Conservation (phyloP, 2,329 filamentous ascomycete species). For the Penicillium janthinellum region DNA sequence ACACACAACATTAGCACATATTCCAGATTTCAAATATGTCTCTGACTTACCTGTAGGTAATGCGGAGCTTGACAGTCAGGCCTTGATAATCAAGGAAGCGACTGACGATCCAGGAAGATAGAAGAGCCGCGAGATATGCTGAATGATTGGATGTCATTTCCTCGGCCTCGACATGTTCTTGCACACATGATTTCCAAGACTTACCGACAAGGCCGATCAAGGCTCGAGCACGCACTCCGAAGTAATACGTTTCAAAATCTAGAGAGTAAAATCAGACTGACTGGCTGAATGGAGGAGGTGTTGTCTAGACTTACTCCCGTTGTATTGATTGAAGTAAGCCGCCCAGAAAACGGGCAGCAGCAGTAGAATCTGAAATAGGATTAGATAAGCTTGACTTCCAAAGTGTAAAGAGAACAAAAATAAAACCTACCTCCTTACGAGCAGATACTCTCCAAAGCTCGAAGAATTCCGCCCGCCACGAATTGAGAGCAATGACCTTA, state of each 20-base stretch:
- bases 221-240: constrained; percentile 50
- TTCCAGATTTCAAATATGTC: not conserved
- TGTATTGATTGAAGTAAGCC: constrained; percentile 50
- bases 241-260: constrained; percentile 55
- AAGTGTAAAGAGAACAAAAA: not conserved
- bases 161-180: no score
- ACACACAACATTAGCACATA: not conserved
- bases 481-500: constrained; percentile 40
- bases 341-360: constrained; percentile 50
- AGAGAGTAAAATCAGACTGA: constrained; percentile 3
- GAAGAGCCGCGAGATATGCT: constrained; percentile 44
- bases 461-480: constrained; percentile 43
- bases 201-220: constrained; percentile 50
- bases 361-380: constrained; percentile 37
- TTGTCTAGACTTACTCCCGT: constrained; percentile 30
- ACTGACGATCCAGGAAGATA: constrained; percentile 51
- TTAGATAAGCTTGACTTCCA: not conserved
- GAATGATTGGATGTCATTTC: constrained; percentile 2
- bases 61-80: constrained; percentile 44
- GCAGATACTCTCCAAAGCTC: constrained; percentile 37
- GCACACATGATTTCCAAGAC: constrained; percentile 1
- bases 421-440: constrained; percentile 23
- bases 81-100: constrained; percentile 49
- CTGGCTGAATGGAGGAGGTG: not conserved
- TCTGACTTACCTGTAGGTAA: constrained; percentile 35